Evolutionary conservation across 106 monocot species (phyloP).

Genomic region (Vanilla planifolia): DNA sequence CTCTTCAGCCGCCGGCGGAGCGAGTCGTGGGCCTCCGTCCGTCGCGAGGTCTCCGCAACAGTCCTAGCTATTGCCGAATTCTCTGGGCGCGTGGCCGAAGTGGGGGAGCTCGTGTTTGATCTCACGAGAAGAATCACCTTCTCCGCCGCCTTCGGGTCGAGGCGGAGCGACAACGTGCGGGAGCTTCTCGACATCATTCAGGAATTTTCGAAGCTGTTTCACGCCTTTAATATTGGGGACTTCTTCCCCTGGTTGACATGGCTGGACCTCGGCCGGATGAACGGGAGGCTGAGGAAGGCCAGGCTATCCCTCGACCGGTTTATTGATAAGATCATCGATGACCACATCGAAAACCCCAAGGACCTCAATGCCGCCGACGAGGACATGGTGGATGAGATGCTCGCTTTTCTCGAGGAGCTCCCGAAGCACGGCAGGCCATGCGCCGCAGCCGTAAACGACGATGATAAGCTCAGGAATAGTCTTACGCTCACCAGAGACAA

Average conservation of each 20-base stretch:
- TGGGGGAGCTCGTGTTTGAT: conserved; percentile 56
- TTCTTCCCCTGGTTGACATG: conserved; percentile 57
- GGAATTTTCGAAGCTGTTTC: conserved; percentile 78
- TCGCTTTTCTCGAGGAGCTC: conserved; percentile 21
- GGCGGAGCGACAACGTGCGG: conserved; percentile 17
- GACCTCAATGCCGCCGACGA: conserved; percentile 10
- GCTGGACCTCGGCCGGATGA: conserved; percentile 58
- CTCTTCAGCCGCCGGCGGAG: conserved; percentile 73
- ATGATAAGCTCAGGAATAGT: conserved; percentile 17
- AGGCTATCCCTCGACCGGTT: conserved; percentile 47
- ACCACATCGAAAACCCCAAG: conserved; percentile 44
- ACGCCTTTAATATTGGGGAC: conserved; percentile 65
- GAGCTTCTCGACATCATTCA: conserved; percentile 53
- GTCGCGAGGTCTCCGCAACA: conserved; percentile 39
- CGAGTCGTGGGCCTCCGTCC: conserved; percentile 67
- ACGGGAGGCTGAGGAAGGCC: conserved; percentile 37
- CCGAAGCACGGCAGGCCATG: not conserved
- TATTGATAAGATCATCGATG: conserved; percentile 74
- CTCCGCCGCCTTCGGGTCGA: conserved; percentile 57
- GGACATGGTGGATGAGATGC: conserved; percentile 70
- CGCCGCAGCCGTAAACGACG: not conserved
- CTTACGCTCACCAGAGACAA: conserved; percentile 42
- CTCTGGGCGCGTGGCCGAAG: conserved; percentile 15
- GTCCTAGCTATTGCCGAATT: conserved; percentile 9
- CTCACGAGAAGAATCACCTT: conserved; percentile 54